phyloP scores from a whole-genome alignment of 1,284 basidiomycete species.

The Anthracocystis panici-leucophaei region DNA sequence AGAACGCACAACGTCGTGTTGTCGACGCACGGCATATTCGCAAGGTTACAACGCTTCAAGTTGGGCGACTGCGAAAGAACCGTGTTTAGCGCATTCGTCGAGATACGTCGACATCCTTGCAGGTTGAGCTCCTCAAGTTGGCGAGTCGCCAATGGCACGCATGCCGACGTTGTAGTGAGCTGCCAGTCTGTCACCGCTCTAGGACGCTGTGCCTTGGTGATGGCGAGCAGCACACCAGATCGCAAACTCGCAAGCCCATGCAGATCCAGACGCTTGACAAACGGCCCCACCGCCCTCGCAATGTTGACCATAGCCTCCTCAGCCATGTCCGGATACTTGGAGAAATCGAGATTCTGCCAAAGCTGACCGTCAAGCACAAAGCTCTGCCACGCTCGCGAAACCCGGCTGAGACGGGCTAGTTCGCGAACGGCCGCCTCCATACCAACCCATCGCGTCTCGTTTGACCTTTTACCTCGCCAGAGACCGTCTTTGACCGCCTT shows the following conservation, averaged over 20 bases:
- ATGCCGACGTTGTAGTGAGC: slow-evolving; percentile 1
- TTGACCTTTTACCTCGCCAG: slow-evolving; percentile 38
- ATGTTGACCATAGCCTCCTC: slow-evolving; percentile 43
- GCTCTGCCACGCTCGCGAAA: slow-evolving; percentile 82
- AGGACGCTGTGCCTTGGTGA: slow-evolving; percentile 35
- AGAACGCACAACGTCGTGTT: slow-evolving; percentile 80
- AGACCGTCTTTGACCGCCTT: slow-evolving; percentile 14
- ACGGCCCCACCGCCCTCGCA: slow-evolving; percentile 73
- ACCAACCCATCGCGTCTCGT: slow-evolving; percentile 37
- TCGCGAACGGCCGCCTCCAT: slow-evolving; percentile 40
- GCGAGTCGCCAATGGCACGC: slow-evolving; percentile 19
- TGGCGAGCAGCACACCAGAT: slow-evolving; percentile 31
- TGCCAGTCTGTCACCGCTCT: slow-evolving; percentile 10
- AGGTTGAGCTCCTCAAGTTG: slow-evolving; percentile 75
- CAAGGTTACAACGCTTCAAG: slow-evolving; percentile 76
- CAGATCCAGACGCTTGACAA: slow-evolving; percentile 77
- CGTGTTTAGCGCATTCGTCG: slow-evolving; percentile 77
- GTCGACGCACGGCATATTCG: slow-evolving; percentile 78
- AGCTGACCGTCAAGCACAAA: slow-evolving; percentile 88
- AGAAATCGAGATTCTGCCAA: slow-evolving; percentile 75
- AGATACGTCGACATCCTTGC: slow-evolving; percentile 79
- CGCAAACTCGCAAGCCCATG: slow-evolving; percentile 76
- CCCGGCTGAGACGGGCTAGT: slow-evolving; percentile 72
- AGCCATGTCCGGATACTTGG: slow-evolving; percentile 71
- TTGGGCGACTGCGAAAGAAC: slow-evolving; percentile 79